Evolutionary conservation across 441 rosid genomes (phyloP), one percentile per base, ranked within the genome.

Genomic region (Flueggea neowawraea): DNA sequence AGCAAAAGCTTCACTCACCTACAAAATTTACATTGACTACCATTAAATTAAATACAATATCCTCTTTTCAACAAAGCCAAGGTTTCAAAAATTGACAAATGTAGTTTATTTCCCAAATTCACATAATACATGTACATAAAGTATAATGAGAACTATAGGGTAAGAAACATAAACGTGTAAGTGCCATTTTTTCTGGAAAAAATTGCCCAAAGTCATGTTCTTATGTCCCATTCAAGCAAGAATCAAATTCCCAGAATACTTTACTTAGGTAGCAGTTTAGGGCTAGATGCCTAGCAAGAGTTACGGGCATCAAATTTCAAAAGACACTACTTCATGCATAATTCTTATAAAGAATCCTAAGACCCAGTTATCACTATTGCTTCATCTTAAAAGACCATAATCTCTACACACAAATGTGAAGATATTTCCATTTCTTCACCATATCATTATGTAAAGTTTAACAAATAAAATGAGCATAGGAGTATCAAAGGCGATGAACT

Each of bases 1-100:
- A 59, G 97, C 95, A 82, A 94, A 94, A 53, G 84, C 74, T 70
- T 80, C 86, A 80, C 89, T 90, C 57, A 90, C 90, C 98, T 94
- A 83, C 70, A 79, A 62, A 22, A 22, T n/a, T 65, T 4, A 9
- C 60, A 58, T 22, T 9, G 17, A 61, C 58, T 5, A 10, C 5
- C 61, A 56, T 33, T 65, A 61, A 53, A 15, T 15, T 32, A 47
- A 11, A 47, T 47, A 47, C n/a, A 10, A 14, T 47, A 4, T 51
- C 11, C 31, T 16, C 28, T 54, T 31, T 50, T 54, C 61, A 58
- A 55, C 9, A 9, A 52, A 50, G 28, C 50, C 45, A 14, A 45
- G 12, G 12, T 17, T 32, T 14, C 12, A 52, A 41, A 47, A 12
- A 45, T 36, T 3, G 41, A 36, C 41, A 36, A 36, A 36, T 8